Evolutionary conservation across 2,329 filamentous ascomycete genomes (phyloP).

Genomic region (Sclerotinia glacialis): DNA sequence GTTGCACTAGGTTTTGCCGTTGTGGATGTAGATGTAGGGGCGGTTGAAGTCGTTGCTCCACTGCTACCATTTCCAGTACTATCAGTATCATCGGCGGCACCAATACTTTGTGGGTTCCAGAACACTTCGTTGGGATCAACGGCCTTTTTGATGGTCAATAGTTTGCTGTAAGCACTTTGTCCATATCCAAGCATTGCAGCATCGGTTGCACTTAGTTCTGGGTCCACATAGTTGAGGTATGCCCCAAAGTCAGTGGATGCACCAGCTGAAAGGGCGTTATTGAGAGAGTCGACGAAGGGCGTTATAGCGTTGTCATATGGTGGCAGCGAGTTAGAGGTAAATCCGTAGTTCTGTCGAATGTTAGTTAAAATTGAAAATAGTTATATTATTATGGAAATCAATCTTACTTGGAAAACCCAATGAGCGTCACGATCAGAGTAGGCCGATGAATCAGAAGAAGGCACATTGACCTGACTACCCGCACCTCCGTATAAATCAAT

Average conservation of each 20-base stretch:
- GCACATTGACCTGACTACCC: constrained; percentile 23
- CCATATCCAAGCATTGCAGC: constrained; percentile 18
- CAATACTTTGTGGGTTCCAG: constrained; percentile 26
- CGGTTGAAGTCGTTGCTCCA: not conserved
- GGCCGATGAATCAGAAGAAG: constrained; percentile 13
- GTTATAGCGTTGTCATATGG: constrained; percentile 17
- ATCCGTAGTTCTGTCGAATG: constrained; percentile 22
- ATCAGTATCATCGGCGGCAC: not conserved
- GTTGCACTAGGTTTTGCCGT: not conserved
- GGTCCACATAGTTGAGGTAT: constrained; percentile 25
- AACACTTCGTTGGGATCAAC: constrained; percentile 23
- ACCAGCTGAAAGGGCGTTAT: constrained; percentile 25
- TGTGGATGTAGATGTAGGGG: not conserved
- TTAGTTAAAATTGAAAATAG: not conserved
- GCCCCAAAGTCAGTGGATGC: constrained; percentile 25
- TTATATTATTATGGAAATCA: not conserved
- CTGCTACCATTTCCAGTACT: not conserved
- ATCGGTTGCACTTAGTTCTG: constrained; percentile 9
- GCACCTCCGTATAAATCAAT: constrained; percentile 25
- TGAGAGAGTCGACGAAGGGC: constrained; percentile 22
- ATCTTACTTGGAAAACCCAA: constrained; percentile 25
- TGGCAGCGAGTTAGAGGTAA: constrained; percentile 12
- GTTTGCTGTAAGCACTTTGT: constrained; percentile 19
- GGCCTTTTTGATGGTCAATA: constrained; percentile 18
- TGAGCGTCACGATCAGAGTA: constrained; percentile 25